Base-by-base conservation (phyloP, 768 basidiomycete species). In the Lentinula lateritia region DNA sequence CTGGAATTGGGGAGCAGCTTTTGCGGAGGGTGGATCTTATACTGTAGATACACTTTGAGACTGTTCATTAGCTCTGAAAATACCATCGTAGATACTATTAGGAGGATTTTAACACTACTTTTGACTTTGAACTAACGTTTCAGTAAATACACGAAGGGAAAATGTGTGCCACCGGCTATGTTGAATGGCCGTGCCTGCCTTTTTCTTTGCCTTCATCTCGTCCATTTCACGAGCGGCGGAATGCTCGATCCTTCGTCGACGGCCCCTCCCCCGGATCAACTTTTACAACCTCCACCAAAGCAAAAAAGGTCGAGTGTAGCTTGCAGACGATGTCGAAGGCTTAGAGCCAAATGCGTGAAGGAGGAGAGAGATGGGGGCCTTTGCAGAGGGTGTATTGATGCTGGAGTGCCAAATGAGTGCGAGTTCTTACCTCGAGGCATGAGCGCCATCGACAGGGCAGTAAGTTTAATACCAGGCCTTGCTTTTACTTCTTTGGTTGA, bases 231-330 rank as follows among this genome's bases (percentile, higher is more conserved):
- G 9, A 52, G 28, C 50, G 50, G 32, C 50, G 50, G 53, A 54
- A 63, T 63, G 62, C 62, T 62, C 46, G 62, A 63, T 42, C 58
- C 62, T 41, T 48, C 62, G 28, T 36, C 56, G 61, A 63, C 35
- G 32, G 57, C 52, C 39, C 52, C 58, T 54, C 58, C 60, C 23
- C 39, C 62, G 58, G 62, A 59, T 53, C 54, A 59, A 28, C 52
- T 60, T 48, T 54, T 63, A 13, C 58, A 52, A 53, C 50, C 58
- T 18, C 62, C 62, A 18, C 62, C 58, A 6, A 63, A 63, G 41
- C 62, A 63, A 50, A 63, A 63, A 50, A 50, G 62, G 20, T 63
- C 62, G 50, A 63, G 62, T 50, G 62, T 63, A 6, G 62, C 62
- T 20, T 63, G 62, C 46, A 50, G 62, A 9, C 62, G 62, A 18